phyloP scores from a whole-genome alignment of 2,329 filamentous ascomycete genomes.

The Graphium sp. region DNA sequence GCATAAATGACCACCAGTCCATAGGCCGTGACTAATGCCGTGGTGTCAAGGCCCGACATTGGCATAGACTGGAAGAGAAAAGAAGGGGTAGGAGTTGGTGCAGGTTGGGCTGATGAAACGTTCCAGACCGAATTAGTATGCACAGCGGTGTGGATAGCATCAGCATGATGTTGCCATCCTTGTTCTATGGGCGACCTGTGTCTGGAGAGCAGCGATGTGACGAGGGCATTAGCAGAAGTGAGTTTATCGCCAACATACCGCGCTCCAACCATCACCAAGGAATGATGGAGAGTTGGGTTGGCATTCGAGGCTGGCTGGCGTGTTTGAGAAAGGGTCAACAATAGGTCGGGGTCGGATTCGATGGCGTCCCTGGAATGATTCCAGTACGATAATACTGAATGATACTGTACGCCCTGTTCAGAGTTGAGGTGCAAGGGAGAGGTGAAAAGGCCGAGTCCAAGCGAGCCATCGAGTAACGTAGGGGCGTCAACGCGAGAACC shows the following conservation, averaged over 20 bases:
- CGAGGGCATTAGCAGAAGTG: slow-evolving; percentile 58
- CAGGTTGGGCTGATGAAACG: no score
- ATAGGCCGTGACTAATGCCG: slow-evolving; percentile 50
- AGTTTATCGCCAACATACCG: slow-evolving; percentile 51
- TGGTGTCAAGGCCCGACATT: slow-evolving; percentile 48
- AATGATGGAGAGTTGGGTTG: slow-evolving; percentile 60
- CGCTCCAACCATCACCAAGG: slow-evolving; percentile 72
- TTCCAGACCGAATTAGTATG: no score
- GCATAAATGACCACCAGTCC: slow-evolving; percentile 47
- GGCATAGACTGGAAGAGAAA: slow-evolving; percentile 70
- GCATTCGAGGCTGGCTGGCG: slow-evolving; percentile 36
- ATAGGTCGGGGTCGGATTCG: slow-evolving; percentile 40
- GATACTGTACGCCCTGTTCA: no score
- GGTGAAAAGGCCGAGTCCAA: no score
- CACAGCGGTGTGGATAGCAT: no score
- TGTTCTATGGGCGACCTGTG: slow-evolving; percentile 45
- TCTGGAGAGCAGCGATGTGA: slow-evolving; percentile 59
- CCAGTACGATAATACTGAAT: slow-evolving; percentile 76
- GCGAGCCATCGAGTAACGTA: no score
- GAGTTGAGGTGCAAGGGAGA: no score
- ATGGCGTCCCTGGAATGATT: slow-evolving; percentile 45
- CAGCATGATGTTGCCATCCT: slow-evolving; percentile 46
- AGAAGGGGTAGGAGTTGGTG: no score
- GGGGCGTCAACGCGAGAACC: no score
- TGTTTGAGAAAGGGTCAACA: slow-evolving; percentile 41